These are phyloP conservation scores for Penicillium rolfsii DNA, from an alignment of 2,329 filamentous ascomycete species.

Conservation along the genomic window DNA sequence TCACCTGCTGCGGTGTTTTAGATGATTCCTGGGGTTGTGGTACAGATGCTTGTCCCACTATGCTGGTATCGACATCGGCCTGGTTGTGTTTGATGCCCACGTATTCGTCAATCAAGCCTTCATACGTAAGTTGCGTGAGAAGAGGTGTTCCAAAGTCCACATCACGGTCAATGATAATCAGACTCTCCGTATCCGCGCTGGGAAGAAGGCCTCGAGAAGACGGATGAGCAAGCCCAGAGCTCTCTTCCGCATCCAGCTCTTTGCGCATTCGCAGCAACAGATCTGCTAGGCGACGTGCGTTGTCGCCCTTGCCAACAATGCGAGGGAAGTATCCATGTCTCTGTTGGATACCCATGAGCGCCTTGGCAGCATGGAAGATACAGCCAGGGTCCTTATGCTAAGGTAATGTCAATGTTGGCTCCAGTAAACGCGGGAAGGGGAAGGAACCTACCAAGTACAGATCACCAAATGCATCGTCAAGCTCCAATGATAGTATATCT, in stretches of 20 bases:
- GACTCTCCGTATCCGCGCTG: constrained; percentile 82
- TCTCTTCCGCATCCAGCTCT: constrained; percentile 81
- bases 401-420: constrained; percentile 4
- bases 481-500: constrained; percentile 86
- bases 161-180: constrained; percentile 94
- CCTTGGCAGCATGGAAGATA: constrained; percentile 85
- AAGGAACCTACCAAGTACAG: constrained; percentile 69
- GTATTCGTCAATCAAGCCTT: constrained; percentile 91
- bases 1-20: constrained; percentile 52
- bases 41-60: constrained; percentile 71
- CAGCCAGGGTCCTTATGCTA: constrained; percentile 84
- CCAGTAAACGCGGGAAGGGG: background rate
- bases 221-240: constrained; percentile 59
- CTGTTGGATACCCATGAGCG: constrained; percentile 91
- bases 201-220: constrained; percentile 71
- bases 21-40: constrained; percentile 60
- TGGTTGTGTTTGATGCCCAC: constrained; percentile 92
- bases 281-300: constrained; percentile 85
- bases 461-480: constrained; percentile 84
- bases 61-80: constrained; percentile 85
- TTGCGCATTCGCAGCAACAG: constrained; percentile 88
- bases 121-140: constrained; percentile 93
- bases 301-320: constrained; percentile 93
- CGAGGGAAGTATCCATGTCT: constrained; percentile 91
- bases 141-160: constrained; percentile 91